Percentiles rank a stretch among this genome's conserved stretches.
These are phyloP conservation scores for Ustilago nuda DNA, from an alignment of 1,284 basidiomycete species.

Conservation along the genomic window DNA sequence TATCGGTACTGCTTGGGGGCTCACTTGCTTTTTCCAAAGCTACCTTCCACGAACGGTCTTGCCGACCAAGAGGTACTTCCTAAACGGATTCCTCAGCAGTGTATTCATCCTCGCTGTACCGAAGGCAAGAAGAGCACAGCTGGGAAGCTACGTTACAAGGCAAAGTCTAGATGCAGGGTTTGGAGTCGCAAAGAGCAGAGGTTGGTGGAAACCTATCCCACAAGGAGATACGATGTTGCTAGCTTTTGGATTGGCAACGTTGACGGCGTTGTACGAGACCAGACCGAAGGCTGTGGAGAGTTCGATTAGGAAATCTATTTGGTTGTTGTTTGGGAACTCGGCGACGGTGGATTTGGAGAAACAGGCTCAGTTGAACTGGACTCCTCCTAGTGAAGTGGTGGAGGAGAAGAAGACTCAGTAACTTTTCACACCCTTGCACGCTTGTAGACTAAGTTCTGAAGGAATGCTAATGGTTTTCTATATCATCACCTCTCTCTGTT, in stretches of 20 bases:
- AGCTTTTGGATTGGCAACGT: slow-evolving; percentile 41
- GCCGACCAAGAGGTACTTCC: slow-evolving; percentile 51
- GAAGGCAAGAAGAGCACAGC: slow-evolving; percentile 31
- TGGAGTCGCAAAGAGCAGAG: slow-evolving; percentile 33
- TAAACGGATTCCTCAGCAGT: slow-evolving; percentile 58
- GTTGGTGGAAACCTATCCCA: slow-evolving; percentile 28
- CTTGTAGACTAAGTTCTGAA: too few relatives aligned
- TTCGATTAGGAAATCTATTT: slow-evolving; percentile 13
- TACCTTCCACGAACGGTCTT: slow-evolving; percentile 57
- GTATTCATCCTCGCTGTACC: slow-evolving; percentile 60
- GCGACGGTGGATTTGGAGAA: slow-evolving; percentile 27
- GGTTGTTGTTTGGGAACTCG: slow-evolving; percentile 22
- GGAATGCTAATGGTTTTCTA: neutral
- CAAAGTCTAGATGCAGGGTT: slow-evolving; percentile 37
- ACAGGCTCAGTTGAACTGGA: slow-evolving; percentile 22
- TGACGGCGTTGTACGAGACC: slow-evolving; percentile 50
- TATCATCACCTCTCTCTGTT: neutral
- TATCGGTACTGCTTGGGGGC: slow-evolving; percentile 61
- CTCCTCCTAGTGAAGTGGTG: neutral
- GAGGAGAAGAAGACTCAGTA: slow-evolving; percentile 26
- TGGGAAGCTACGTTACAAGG: slow-evolving; percentile 51
- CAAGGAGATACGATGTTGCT: slow-evolving; percentile 49
- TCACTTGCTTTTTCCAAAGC: slow-evolving; percentile 61
- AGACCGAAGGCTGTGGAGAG: slow-evolving; percentile 35
- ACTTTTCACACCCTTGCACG: neutral